Percentiles rank a stretch among this genome's conserved stretches.
phyloP scores from a whole-genome alignment of 1,284 basidiomycete species.

The Cerioporus squamosus region DNA sequence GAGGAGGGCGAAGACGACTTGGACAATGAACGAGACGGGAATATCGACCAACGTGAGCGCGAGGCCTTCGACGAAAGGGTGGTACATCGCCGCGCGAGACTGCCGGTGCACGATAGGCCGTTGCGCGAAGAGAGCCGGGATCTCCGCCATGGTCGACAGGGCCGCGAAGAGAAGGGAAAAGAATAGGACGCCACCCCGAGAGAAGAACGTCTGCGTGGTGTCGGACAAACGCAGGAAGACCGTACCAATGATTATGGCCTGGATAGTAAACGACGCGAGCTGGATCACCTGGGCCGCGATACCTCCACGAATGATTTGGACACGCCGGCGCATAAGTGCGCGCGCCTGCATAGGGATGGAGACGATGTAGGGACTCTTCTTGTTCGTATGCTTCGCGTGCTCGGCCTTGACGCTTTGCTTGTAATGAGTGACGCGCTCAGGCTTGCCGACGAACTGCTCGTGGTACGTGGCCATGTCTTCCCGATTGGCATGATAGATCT shows the following conservation, averaged over 20 bases:
- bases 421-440: slow-evolving; percentile 43
- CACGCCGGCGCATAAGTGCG: slow-evolving; percentile 66
- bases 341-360: slow-evolving; percentile 57
- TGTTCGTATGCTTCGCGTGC: slow-evolving; percentile 42
- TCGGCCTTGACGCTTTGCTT: slow-evolving; percentile 54
- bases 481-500: slow-evolving; percentile 42
- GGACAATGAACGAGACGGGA: slow-evolving; percentile 61
- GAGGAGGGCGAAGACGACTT: slow-evolving; percentile 55
- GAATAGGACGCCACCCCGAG: slow-evolving; percentile 79
- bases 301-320: slow-evolving; percentile 72
- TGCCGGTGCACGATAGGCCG: slow-evolving; percentile 74
- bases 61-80: slow-evolving; percentile 67
- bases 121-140: slow-evolving; percentile 72
- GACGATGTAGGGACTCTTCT: slow-evolving; percentile 36
- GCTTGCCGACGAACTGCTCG: slow-evolving; percentile 38
- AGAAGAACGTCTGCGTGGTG: slow-evolving; percentile 73
- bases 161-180: slow-evolving; percentile 65
- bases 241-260: slow-evolving; percentile 78
- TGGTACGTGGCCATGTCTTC: slow-evolving; percentile 51
- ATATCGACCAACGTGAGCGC: slow-evolving; percentile 75
- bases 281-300: slow-evolving; percentile 43
- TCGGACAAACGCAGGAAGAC: slow-evolving; percentile 71
- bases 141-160: slow-evolving; percentile 69
- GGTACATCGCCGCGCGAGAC: slow-evolving; percentile 62
- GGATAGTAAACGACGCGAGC: slow-evolving; percentile 51